Evolutionary conservation across 345 rosid genomes (phyloP).

Genomic region (Rhodomyrtus tomentosa): DNA sequence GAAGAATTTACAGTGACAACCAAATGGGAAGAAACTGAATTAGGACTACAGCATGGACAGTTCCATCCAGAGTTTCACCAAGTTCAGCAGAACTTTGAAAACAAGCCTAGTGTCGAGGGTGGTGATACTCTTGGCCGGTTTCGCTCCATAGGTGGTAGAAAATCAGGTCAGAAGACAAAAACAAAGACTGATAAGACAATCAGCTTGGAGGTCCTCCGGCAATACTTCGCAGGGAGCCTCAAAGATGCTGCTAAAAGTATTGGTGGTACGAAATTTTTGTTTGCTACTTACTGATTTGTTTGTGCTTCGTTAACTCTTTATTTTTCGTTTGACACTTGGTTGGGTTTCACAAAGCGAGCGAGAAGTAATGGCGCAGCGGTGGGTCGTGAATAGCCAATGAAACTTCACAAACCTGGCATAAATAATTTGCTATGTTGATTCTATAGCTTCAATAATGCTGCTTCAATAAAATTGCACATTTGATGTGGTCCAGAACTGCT

Average conservation of each 20-base stretch:
- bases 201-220: conserved; percentile 76
- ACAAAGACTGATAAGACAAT: conserved; percentile 76
- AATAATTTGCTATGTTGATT: background rate
- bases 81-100: conserved; percentile 19
- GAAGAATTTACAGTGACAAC: conserved; percentile 48
- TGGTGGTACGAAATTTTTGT: conserved; percentile 57
- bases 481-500: background rate
- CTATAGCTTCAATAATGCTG: background rate
- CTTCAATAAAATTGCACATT: background rate
- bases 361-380: background rate
- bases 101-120: conserved; percentile 15
- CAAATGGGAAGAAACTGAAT: conserved; percentile 24
- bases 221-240: conserved; percentile 90
- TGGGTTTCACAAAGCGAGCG: background rate
- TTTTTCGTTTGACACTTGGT: background rate
- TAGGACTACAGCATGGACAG: conserved; percentile 16
- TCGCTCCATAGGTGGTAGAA: conserved; percentile 24
- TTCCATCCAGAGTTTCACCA: conserved; percentile 23
- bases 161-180: conserved; percentile 48
- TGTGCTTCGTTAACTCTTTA: background rate
- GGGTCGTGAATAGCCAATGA: background rate
- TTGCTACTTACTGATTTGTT: background rate
- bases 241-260: conserved; percentile 93
- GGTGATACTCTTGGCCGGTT: conserved; percentile 15
- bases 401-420: background rate